A percentile compares a stretch with the other conserved stretches of the same genome.
Evolutionary conservation across 768 basidiomycete species (phyloP).

Genomic region (Suillus discolor): DNA sequence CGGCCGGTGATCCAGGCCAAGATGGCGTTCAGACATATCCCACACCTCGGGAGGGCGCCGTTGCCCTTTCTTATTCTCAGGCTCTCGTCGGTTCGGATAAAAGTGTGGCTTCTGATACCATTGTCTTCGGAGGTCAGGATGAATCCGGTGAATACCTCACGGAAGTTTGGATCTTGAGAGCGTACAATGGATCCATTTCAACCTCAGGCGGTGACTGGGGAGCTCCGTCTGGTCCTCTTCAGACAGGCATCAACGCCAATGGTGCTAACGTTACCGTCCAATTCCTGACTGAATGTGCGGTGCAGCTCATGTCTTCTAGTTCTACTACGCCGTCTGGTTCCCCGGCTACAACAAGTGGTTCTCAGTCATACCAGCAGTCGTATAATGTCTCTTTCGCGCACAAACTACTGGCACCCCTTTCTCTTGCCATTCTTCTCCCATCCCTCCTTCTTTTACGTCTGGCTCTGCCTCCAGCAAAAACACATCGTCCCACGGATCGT

Average conservation of each 20-base stretch:
- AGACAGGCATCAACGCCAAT: slow-evolving; percentile 62
- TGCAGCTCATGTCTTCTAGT: slow-evolving; percentile 30
- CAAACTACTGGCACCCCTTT: slow-evolving; percentile 50
- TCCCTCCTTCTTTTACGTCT: slow-evolving; percentile 45
- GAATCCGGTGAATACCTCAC: slow-evolving; percentile 63
- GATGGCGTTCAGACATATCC: slow-evolving; percentile 54
- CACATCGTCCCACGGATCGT: slow-evolving; percentile 22
- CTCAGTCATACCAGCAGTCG: slow-evolving; percentile 27
- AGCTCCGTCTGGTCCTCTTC: slow-evolving; percentile 63
- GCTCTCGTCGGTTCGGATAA: slow-evolving; percentile 60
- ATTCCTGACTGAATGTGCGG: slow-evolving; percentile 65
- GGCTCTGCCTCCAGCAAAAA: slow-evolving; percentile 38
- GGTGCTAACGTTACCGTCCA: slow-evolving; percentile 67
- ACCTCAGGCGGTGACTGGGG: slow-evolving; percentile 63
- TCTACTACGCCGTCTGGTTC: slow-evolving; percentile 22
- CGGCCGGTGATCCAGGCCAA: slow-evolving; percentile 68
- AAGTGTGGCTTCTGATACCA: slow-evolving; percentile 58
- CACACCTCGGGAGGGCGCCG: slow-evolving; percentile 70
- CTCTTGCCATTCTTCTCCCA: slow-evolving; percentile 47
- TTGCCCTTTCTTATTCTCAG: slow-evolving; percentile 53
- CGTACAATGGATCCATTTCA: slow-evolving; percentile 66
- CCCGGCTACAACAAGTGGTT: slow-evolving; percentile 18
- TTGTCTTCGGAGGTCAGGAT: slow-evolving; percentile 81
- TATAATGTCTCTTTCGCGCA: slow-evolving; percentile 49
- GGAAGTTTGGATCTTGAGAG: slow-evolving; percentile 78